These are phyloP conservation scores for Ceriops zippeliana DNA, from an alignment of 345 rosid species.

Conservation along the genomic window DNA sequence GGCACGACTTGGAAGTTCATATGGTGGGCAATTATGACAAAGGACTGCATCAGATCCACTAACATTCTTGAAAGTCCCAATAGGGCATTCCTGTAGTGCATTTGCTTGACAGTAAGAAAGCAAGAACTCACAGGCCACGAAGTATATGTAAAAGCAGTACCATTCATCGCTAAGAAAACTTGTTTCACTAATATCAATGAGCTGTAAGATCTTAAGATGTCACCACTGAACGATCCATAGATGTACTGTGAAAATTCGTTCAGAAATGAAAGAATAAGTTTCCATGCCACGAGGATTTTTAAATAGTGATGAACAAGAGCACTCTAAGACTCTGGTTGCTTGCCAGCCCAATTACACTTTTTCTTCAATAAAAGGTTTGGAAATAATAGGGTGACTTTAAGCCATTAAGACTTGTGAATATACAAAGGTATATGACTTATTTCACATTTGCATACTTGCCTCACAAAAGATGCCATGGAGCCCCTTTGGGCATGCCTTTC, in stretches of 20 bases:
- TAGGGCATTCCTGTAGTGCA: slow-evolving; percentile 80
- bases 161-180: not conserved
- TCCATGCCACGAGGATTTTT: no score
- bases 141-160: not conserved
- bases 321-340: no score
- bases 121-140: not conserved
- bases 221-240: not conserved
- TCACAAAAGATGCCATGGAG: slow-evolving; percentile 82
- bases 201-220: not conserved
- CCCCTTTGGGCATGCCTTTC: slow-evolving; percentile 83
- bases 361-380: no score
- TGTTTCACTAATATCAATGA: not conserved
- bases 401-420: no score
- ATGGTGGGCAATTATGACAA: slow-evolving; percentile 58
- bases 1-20: slow-evolving; percentile 78
- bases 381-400: no score
- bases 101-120: slow-evolving; percentile 11
- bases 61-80: slow-evolving; percentile 78
- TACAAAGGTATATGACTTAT: no score
- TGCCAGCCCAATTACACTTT: no score
- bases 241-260: not conserved
- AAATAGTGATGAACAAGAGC: no score
- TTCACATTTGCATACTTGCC: slow-evolving; percentile 37
- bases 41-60: slow-evolving; percentile 69
- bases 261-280: not conserved